Percentiles rank a stretch among this genome's conserved stretches.
phyloP scores from a whole-genome alignment of 768 basidiomycete species.

The Melanogaster broomeanus region DNA sequence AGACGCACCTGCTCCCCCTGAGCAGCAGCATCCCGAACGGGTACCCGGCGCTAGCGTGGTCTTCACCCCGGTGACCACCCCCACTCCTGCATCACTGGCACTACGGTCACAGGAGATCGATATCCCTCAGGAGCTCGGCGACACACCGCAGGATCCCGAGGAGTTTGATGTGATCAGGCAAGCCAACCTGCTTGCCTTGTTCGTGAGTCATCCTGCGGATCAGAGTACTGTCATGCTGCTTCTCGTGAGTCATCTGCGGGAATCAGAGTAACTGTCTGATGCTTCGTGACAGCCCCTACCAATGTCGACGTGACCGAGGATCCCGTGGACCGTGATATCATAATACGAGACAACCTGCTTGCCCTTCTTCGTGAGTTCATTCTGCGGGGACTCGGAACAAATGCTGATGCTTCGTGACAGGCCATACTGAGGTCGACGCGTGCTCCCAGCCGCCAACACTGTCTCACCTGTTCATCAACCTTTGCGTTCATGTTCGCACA shows the following conservation, averaged over 20 bases:
- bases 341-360: background rate
- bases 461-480: background rate
- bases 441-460: background rate
- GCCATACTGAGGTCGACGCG: background rate
- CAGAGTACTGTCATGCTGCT: no score
- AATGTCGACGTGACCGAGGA: no score
- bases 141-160: conserved; percentile 6
- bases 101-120: background rate
- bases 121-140: background rate
- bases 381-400: background rate
- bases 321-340: conserved; percentile 7
- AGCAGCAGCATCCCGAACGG: background rate
- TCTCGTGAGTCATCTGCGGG: no score
- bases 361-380: background rate
- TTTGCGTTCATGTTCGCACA: background rate
- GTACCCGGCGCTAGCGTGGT: conserved; percentile 3
- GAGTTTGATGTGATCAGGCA: no score
- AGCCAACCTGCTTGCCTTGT: no score
- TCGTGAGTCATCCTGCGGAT: no score
- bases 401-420: background rate
- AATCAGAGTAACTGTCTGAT: no score
- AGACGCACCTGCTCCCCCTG: background rate
- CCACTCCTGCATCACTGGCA: background rate
- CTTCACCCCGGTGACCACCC: background rate
- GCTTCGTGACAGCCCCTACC: no score